phyloP scores from a whole-genome alignment of 768 basidiomycete genomes.

The Russula brevipes region DNA sequence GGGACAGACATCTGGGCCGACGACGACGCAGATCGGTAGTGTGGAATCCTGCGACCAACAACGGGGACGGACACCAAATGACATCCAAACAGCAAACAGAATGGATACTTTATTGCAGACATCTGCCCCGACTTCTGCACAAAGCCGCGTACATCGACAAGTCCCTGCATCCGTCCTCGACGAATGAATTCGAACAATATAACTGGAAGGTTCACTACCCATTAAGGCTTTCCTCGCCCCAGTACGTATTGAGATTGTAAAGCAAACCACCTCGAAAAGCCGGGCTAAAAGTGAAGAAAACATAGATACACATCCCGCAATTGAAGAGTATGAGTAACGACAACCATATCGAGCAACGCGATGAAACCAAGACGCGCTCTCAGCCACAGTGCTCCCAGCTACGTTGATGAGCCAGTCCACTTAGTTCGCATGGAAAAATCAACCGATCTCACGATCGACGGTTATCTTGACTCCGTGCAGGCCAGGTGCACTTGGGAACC shows the following conservation, averaged over 20 bases:
- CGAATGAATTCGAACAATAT: too few relatives aligned
- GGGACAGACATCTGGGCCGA: slow-evolving; percentile 3
- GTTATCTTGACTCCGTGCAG: slow-evolving; percentile 23
- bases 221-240: too few relatives aligned
- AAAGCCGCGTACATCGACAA: too few relatives aligned
- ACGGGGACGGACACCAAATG: too few relatives aligned
- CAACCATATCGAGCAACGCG: not conserved
- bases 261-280: too few relatives aligned
- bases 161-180: too few relatives aligned
- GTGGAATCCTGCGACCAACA: not conserved
- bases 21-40: slow-evolving; percentile 5
- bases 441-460: slow-evolving; percentile 22
- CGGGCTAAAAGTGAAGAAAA: not conserved
- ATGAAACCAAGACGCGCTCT: not conserved
- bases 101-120: too few relatives aligned
- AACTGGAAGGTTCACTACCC: too few relatives aligned
- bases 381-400: not conserved
- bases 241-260: too few relatives aligned
- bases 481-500: slow-evolving; percentile 12
- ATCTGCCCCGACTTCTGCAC: too few relatives aligned
- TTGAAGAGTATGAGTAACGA: not conserved
- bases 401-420: not conserved
- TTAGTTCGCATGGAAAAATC: slow-evolving; percentile 15
- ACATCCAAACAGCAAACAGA: too few relatives aligned
- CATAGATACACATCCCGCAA: not conserved